Evolutionary conservation across 2,329 filamentous ascomycete species (phyloP), one percentile per base, ranked within the genome.

Genomic region (Cladosporium cucumerinum): DNA sequence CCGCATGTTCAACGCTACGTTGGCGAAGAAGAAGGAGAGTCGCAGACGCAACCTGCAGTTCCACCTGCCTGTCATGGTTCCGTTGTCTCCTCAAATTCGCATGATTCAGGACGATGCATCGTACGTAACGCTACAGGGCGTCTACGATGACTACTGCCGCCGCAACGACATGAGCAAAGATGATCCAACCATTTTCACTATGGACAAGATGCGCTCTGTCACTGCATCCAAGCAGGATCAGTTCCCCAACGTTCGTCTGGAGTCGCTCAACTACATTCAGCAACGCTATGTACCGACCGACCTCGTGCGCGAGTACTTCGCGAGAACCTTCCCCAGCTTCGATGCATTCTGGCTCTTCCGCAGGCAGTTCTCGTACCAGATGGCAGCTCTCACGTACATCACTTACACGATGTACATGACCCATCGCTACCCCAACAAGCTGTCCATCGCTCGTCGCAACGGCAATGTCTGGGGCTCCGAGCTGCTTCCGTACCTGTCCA

Each of bases 281-380:
- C 90, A 96, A 76, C 94, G 93, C 76, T 96, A 90, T 86, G 93
- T 97, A 64, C 91, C 93, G 6, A 88, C 89, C 66, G 92, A 87
- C 3, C 82, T 98, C 66, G 89, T 90, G 25, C 85, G 96, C 62
- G 88, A 96, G 69, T 97, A 94, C 81, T 97, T 97, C 86, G 91
- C 93, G 75, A 83, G 85, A 69, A 91, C 88, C 5, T 98, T 95
- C 79, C 90, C 93, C 32, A 89, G 91, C 68, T 99, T 92, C 78
- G 87, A 91, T 54, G 93, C 97, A 73, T 97, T 98, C 83, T 99
- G 94, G 93, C 86, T 99, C 65, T 99, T 99, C 91, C 91, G 95
- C 66, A 89, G 93, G 66, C 93, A 97, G 70, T 97, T 99, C 80
- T 91, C 92, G 25, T 97, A 98, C 82, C 95, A 99, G 79, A 89